Evolutionary conservation across 169 alveolate species (phyloP).

Genomic region (Plasmodium vivax): DNA sequence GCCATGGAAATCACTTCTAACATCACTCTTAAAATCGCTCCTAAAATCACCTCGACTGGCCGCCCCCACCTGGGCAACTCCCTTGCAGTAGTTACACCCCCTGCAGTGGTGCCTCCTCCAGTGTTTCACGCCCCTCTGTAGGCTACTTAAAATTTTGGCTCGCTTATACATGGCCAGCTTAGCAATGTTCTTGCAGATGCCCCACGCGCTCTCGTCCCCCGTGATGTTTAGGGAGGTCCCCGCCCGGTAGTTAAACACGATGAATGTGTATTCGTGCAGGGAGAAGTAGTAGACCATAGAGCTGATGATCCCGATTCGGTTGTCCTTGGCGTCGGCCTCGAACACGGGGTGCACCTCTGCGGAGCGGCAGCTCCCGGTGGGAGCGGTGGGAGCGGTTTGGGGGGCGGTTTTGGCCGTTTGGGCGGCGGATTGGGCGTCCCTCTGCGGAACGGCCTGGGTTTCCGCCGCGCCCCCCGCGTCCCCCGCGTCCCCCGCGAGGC

Average conservation of each 20-base stretch:
- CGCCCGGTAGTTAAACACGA: constrained; percentile 73
- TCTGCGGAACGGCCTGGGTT: neutral
- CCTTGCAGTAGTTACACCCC: constrained; percentile 76
- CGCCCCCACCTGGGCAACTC: neutral
- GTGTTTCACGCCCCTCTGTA: constrained; percentile 69
- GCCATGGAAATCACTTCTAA: too few species aligned
- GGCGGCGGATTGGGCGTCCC: neutral
- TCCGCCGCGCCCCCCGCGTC: neutral
- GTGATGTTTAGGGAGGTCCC: constrained; percentile 79
- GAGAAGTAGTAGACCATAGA: constrained; percentile 76
- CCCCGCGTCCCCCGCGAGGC: neutral
- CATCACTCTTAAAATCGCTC: too few species aligned
- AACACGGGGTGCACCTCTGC: neutral
- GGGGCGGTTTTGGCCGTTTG: neutral
- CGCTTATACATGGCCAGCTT: constrained; percentile 79
- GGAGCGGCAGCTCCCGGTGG: neutral
- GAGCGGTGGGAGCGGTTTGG: neutral
- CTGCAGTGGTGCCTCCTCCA: constrained; percentile 80
- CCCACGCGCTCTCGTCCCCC: constrained; percentile 75
- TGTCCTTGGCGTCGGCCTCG: constrained; percentile 39
- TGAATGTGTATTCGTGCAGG: constrained; percentile 77
- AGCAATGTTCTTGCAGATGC: constrained; percentile 76
- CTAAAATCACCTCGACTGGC: too few species aligned
- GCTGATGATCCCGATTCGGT: constrained; percentile 78
- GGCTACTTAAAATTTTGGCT: constrained; percentile 65